Conservation (phyloP, 345 rosid genomes). For the Raphanus raphanistrum region DNA sequence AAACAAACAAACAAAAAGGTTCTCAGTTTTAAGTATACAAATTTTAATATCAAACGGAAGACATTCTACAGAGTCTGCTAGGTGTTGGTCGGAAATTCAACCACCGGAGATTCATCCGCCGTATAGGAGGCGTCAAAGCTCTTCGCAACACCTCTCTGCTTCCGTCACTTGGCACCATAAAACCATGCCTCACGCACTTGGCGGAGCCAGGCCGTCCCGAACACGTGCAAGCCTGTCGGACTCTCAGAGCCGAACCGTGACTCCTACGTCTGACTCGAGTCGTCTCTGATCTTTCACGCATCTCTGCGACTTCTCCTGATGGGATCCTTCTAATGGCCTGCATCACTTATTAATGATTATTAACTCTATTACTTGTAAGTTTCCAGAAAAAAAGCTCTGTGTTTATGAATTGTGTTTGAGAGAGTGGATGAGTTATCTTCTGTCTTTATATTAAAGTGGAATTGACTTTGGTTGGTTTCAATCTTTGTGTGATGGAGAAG, state of each 20-base stretch:
- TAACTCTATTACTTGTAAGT: not conserved
- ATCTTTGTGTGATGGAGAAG: constrained; percentile 29
- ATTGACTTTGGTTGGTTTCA: not conserved
- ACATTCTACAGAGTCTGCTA: constrained; percentile 53
- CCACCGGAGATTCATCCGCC: constrained; percentile 51
- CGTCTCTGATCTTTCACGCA: constrained; percentile 17
- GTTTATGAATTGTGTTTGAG: not conserved
- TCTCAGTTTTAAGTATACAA: constrained; percentile 6
- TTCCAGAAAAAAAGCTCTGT: not conserved
- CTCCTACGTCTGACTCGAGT: constrained; percentile 18
- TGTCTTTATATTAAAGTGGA: constrained; percentile 19
- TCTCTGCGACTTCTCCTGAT: constrained; percentile 35
- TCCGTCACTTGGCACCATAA: constrained; percentile 40
- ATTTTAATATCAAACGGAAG: constrained; percentile 33
- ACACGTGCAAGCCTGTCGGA: constrained; percentile 33
- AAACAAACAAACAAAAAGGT: not conserved
- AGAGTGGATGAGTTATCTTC: constrained; percentile 28
- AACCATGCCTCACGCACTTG: constrained; percentile 32
- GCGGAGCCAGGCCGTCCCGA: constrained; percentile 32
- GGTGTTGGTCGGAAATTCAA: constrained; percentile 53
- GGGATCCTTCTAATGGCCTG: constrained; percentile 33
- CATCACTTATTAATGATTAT: constrained; percentile 15
- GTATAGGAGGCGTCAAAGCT: constrained; percentile 49
- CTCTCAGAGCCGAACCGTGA: constrained; percentile 29
- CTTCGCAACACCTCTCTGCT: constrained; percentile 47